Conservation (phyloP, 148 eudicot genomes). For the Arbutus unedo region DNA sequence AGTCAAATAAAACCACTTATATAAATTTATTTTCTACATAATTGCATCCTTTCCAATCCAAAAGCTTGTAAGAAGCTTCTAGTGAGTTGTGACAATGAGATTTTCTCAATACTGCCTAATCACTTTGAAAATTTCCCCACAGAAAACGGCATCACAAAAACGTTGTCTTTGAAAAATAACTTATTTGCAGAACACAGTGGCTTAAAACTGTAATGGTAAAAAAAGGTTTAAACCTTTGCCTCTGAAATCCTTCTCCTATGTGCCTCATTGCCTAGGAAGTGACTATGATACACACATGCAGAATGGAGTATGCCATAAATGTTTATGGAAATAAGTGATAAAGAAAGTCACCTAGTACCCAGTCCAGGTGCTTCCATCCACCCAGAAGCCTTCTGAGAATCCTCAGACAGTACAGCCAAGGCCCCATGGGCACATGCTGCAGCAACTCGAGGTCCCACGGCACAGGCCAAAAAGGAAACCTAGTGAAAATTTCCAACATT, state of each 20-base stretch:
- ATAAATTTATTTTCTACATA: background rate
- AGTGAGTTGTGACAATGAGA: background rate
- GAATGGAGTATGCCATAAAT: background rate
- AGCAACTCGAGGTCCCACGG: conserved; percentile 94
- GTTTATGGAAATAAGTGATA: background rate
- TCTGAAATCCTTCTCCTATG: background rate
- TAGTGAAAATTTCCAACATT: conserved; percentile 29
- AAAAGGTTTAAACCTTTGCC: background rate
- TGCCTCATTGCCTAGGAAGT: background rate
- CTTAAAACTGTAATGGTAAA: background rate
- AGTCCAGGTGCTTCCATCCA: conserved; percentile 8
- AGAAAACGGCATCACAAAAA: conserved; percentile 9
- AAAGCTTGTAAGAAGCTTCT: conserved; percentile 10
- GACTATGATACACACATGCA: background rate
- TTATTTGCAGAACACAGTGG: background rate
- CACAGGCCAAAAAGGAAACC: conserved; percentile 96
- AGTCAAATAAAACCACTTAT: conserved; percentile 8
- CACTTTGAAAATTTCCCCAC: background rate
- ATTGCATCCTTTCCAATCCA: conserved; percentile 5
- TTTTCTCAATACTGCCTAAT: background rate
- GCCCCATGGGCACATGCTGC: conserved; percentile 99
- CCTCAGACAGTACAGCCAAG: conserved; percentile 68
- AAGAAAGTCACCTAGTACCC: conserved; percentile 41
- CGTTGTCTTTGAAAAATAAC: background rate
- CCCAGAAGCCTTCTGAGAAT: conserved; percentile 23